These are phyloP conservation scores for Wakefieldia striispora DNA, from an alignment of 768 basidiomycete genomes.

Conservation along the genomic window DNA sequence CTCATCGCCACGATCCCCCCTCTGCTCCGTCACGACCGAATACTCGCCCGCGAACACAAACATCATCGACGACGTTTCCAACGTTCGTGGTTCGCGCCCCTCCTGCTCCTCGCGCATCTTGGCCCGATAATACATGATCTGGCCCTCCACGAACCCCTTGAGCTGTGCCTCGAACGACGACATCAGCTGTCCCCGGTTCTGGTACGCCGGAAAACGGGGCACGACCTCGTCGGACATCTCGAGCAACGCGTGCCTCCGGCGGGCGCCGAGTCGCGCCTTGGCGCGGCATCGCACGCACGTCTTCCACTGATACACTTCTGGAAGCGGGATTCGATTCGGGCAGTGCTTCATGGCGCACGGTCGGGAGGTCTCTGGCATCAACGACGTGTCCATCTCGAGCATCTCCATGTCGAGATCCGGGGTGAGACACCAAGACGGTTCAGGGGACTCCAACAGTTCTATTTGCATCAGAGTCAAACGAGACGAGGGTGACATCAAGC, in stretches of 20 bases:
- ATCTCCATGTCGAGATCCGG: background rate
- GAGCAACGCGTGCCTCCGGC: background rate
- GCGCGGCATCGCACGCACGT: slow-evolving; percentile 40
- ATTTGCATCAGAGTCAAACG: slow-evolving; percentile 8
- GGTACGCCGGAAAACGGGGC: slow-evolving; percentile 18
- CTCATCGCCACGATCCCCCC: background rate
- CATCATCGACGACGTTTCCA: background rate
- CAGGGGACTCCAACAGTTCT: slow-evolving; percentile 1
- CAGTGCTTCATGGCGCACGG: slow-evolving; percentile 38
- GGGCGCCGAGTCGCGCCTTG: slow-evolving; percentile 10
- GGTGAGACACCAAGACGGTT: background rate
- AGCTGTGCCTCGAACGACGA: slow-evolving; percentile 16
- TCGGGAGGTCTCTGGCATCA: slow-evolving; percentile 31
- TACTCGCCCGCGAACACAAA: slow-evolving; percentile 30
- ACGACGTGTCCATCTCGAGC: background rate
- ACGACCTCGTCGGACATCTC: background rate
- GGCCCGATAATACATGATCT: slow-evolving; percentile 18
- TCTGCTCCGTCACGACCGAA: slow-evolving; percentile 17
- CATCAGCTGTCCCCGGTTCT: slow-evolving; percentile 16
- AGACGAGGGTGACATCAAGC: background rate
- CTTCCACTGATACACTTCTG: slow-evolving; percentile 39
- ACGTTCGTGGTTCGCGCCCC: background rate
- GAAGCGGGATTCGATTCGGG: slow-evolving; percentile 35
- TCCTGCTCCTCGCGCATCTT: slow-evolving; percentile 10
- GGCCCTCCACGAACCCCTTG: slow-evolving; percentile 23